phyloP scores from a whole-genome alignment of 1,284 basidiomycete species.

The Puccinia horiana region DNA sequence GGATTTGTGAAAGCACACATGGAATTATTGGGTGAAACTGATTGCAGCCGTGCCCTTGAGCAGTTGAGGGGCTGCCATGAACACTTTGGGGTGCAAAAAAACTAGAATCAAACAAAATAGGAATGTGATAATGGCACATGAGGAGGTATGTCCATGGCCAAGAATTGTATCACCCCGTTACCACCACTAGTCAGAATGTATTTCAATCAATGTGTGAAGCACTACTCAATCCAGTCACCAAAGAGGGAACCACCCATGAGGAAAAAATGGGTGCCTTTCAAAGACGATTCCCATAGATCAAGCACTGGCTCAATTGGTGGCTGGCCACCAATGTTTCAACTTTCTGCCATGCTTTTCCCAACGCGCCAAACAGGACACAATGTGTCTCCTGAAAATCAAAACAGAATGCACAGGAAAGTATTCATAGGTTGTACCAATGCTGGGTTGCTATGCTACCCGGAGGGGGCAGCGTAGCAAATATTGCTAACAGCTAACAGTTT shows the following conservation, averaged over 20 bases:
- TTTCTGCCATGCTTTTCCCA: slow-evolving; percentile 14
- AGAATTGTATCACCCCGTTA: too few relatives aligned
- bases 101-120: neutral
- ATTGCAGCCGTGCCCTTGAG: neutral
- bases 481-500: too few relatives aligned
- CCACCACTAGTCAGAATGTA: neutral
- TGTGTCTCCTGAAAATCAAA: neutral
- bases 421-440: slow-evolving; percentile 2
- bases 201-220: neutral
- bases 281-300: neutral
- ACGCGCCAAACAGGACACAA: too few relatives aligned
- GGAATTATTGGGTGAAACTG: neutral
- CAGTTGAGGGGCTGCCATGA: slow-evolving; percentile 15
- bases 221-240: neutral
- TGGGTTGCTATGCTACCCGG: too few relatives aligned
- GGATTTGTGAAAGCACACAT: slow-evolving; percentile 8
- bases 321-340: neutral
- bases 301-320: slow-evolving; percentile 22
- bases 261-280: slow-evolving; percentile 11
- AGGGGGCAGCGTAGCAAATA: too few relatives aligned
- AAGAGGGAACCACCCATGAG: neutral
- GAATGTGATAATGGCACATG: neutral
- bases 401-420: slow-evolving; percentile 19
- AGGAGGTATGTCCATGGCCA: slow-evolving; percentile 19
- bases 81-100: neutral